Conservation (phyloP, 805 yeast species). For the Lipomyces spencermartinsiae region DNA sequence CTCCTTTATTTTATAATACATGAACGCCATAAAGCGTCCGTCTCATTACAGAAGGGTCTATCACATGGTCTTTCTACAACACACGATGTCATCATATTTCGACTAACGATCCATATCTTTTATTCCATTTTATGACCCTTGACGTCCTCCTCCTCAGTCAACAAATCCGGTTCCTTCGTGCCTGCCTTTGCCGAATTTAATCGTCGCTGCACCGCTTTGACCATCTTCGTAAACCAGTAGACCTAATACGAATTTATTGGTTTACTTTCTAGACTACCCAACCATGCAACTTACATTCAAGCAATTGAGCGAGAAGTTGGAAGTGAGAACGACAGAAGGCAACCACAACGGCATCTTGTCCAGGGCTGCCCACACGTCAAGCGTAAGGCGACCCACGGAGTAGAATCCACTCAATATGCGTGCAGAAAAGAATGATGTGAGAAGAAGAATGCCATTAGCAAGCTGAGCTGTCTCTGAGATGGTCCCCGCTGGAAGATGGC, state of each 20-base stretch:
- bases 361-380: conserved; percentile 56
- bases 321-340: conserved; percentile 56
- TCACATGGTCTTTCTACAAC: background rate
- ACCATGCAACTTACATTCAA: conserved; percentile 55
- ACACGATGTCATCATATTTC: background rate
- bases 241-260: conserved; percentile 42
- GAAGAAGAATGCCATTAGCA: conserved; percentile 74
- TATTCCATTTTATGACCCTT: conserved; percentile 36
- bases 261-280: background rate
- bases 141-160: conserved; percentile 30
- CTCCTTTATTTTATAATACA: background rate
- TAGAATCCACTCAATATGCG: conserved; percentile 88
- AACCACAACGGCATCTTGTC: conserved; percentile 51
- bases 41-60: background rate
- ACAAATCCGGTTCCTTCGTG: conserved; percentile 15
- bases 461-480: conserved; percentile 55
- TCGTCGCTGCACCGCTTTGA: conserved; percentile 59
- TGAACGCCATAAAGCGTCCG: background rate
- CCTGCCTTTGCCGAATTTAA: conserved; percentile 24
- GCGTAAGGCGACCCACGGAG: conserved; percentile 62
- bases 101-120: background rate
- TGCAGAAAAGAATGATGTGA: conserved; percentile 73
- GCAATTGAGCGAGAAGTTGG: conserved; percentile 67
- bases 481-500: conserved; percentile 72
- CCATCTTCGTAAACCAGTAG: conserved; percentile 90